phyloP scores from a whole-genome alignment of 345 rosid genomes.

The Syzygium aqueum region DNA sequence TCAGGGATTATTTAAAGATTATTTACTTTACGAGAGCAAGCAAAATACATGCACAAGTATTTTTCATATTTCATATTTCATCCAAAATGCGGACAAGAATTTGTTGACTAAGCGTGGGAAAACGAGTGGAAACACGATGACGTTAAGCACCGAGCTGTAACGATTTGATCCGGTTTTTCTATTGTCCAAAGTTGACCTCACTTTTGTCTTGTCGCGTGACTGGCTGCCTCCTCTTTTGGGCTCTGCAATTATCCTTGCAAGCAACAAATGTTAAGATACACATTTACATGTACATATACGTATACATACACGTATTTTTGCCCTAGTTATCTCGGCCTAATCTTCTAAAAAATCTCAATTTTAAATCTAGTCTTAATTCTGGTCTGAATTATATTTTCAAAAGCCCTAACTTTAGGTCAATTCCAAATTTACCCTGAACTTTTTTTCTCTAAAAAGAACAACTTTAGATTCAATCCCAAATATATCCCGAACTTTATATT shows the following conservation, averaged over 20 bases:
- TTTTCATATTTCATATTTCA: too few relatives aligned
- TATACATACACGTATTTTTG: too few relatives aligned
- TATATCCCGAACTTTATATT: not conserved
- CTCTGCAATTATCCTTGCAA: not conserved
- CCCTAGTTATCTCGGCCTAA: not conserved
- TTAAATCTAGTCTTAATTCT: not conserved
- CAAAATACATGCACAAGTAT: rapidly evolving
- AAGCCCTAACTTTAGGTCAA: not conserved
- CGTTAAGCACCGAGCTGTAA: not conserved
- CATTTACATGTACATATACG: too few relatives aligned
- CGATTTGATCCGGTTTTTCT: not conserved
- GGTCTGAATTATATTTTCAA: not conserved
- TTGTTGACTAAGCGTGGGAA: not conserved
- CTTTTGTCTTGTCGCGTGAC: not conserved
- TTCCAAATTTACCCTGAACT: rapidly evolving
- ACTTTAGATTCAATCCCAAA: not conserved
- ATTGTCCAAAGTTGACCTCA: not conserved
- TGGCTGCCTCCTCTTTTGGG: not conserved
- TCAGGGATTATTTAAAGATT: not conserved
- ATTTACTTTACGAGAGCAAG: rapidly evolving
- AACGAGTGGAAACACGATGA: not conserved
- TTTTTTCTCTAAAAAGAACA: not conserved
- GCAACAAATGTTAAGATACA: not conserved
- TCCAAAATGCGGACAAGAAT: not conserved
- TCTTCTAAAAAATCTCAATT: not conserved